These are phyloP conservation scores for Plasmodium gonderi DNA, from an alignment of 169 alveolate species.

Conservation along the genomic window DNA sequence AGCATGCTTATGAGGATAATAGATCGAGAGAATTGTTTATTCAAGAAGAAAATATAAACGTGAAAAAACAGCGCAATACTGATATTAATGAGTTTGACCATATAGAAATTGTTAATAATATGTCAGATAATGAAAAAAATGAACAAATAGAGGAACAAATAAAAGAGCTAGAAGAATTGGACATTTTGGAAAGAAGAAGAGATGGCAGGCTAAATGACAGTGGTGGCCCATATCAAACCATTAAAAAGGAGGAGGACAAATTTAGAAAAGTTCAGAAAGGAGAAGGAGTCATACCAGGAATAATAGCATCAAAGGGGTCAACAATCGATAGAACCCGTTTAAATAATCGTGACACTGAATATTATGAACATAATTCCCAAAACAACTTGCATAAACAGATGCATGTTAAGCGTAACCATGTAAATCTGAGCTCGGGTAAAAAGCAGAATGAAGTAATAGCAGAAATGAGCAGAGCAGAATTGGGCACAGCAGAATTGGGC, in stretches of 20 bases:
- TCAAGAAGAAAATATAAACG: conserved; percentile 1
- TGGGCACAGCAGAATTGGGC: not conserved
- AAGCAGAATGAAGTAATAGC: not conserved
- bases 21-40: not conserved
- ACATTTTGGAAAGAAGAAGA: conserved; percentile 1
- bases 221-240: not conserved
- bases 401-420: not conserved
- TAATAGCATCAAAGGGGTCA: not conserved
- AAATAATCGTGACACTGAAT: not conserved
- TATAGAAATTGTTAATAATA: conserved; percentile 6
- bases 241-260: not conserved
- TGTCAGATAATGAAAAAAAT: not conserved
- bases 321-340: not conserved
- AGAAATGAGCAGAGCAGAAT: not conserved
- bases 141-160: conserved; percentile 28
- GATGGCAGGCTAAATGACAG: not conserved
- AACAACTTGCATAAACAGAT: not conserved
- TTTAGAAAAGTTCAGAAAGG: not conserved
- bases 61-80: not conserved
- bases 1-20: not conserved
- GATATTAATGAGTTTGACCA: conserved; percentile 2
- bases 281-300: not conserved
- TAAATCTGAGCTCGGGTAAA: not conserved
- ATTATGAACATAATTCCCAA: not conserved
- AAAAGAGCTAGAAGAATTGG: conserved; percentile 13